phyloP scores from a whole-genome alignment of 495 filamentous ascomycete species.

The Penicillium salamii region DNA sequence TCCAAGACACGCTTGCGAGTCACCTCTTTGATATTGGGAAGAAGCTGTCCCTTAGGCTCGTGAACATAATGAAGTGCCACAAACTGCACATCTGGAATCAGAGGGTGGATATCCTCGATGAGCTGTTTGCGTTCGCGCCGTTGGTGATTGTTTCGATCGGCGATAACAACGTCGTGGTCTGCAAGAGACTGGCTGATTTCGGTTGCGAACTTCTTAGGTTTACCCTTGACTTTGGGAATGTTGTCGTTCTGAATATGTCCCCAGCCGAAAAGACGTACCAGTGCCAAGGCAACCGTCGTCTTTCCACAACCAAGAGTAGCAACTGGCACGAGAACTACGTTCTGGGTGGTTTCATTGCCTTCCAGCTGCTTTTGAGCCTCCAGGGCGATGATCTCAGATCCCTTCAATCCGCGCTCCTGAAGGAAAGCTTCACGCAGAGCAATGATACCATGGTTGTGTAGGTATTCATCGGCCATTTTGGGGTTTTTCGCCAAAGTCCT shows the following conservation, averaged over 20 bases:
- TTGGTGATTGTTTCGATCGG: constrained; percentile 93
- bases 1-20: constrained; percentile 75
- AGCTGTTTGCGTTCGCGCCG: constrained; percentile 82
- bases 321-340: constrained; percentile 79
- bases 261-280: constrained; percentile 84
- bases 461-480: constrained; percentile 62
- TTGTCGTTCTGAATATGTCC: constrained; percentile 97
- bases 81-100: constrained; percentile 60
- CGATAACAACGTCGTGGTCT: constrained; percentile 69
- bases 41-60: constrained; percentile 55
- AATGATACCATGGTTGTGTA: constrained; percentile 95
- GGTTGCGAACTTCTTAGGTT: constrained; percentile 69
- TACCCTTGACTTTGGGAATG: constrained; percentile 69
- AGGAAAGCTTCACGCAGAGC: constrained; percentile 83
- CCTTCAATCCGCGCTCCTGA: constrained; percentile 73
- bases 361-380: constrained; percentile 42
- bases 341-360: constrained; percentile 45
- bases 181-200: constrained; percentile 60
- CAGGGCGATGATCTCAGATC: constrained; percentile 75
- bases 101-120: constrained; percentile 67
- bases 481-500: constrained; percentile 65
- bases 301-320: constrained; percentile 96
- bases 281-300: constrained; percentile 83
- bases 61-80: constrained; percentile 96
- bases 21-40: constrained; percentile 64